Base-by-base conservation (phyloP, 2,329 filamentous ascomycete genomes). In the Fusarium foetens region DNA sequence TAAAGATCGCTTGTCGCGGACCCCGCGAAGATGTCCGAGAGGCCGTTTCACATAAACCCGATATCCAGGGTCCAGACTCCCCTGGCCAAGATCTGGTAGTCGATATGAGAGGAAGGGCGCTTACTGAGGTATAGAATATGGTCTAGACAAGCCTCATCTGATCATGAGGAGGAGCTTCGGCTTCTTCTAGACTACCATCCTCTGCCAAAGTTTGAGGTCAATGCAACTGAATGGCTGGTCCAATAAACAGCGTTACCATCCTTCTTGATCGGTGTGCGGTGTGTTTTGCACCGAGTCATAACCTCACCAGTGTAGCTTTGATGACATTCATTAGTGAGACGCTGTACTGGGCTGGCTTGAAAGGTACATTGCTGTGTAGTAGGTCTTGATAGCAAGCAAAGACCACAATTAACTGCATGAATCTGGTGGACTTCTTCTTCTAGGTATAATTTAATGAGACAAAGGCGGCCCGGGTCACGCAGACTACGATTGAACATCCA, bases 151-250 rank as follows among this genome's bases (percentile, higher is more conserved):
- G 35, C 36, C 52, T 63, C 61, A 19, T 46, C 42, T 42, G 35
- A 43, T 42, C 33, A 45, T 46, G 29, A 23, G 1, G 36, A 25
- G 53, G 36, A 58, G 48, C 42, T 35, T 49, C 38, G 39, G 16
- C 33, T 68, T 25, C 36, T 72, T 71, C 70, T 72, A 63, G 70
- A 70, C 61, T 58, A 59, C 53, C 57, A 55, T 39, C 59, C 51
- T 35, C 45, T 36, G n/a, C 29, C 19, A 48, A 27, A 53, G 23
- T 14, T 41, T 14, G n/a, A 14, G 38, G 19, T n/a, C 36, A 17
- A n/a, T 35, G 11, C 29, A 48, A 27, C 38, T 49, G 31, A 65
- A 58, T 58, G 29, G n/a, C 39, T 33, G 13, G 14, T 60, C 12
- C 19, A 54, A 61, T 59, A 53, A 57, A 57, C 39, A 41, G 29